A percentile compares a stretch with the other conserved stretches of the same genome.
Evolutionary conservation across 73 alveolate species (phyloP).

Genomic region (Paramecium caudatum): DNA sequence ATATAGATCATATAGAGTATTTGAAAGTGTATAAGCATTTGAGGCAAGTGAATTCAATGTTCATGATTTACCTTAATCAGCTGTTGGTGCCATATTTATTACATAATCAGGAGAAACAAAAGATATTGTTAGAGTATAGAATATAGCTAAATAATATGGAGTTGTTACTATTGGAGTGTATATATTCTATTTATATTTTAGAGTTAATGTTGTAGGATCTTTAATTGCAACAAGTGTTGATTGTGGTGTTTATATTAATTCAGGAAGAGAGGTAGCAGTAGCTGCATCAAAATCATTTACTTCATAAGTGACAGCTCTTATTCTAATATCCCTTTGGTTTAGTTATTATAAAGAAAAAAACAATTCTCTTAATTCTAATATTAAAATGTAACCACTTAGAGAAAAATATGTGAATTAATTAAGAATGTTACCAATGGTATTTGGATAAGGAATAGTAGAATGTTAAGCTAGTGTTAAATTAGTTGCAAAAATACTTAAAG

Average conservation of each 20-base stretch:
- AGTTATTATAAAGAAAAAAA: slow-evolving; percentile 71
- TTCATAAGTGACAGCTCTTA: slow-evolving; percentile 73
- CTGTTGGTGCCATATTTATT: slow-evolving; percentile 86
- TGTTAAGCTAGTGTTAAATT: slow-evolving; percentile 71
- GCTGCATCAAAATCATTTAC: slow-evolving; percentile 93
- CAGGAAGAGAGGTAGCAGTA: slow-evolving; percentile 95
- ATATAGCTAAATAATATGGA: slow-evolving; percentile 74
- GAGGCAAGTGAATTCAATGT: slow-evolving; percentile 82
- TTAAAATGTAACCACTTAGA: not conserved
- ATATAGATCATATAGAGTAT: slow-evolving; percentile 73
- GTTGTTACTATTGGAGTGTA: slow-evolving; percentile 82
- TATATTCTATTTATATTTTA: not conserved
- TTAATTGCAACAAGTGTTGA: slow-evolving; percentile 86
- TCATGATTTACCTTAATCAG: slow-evolving; percentile 73
- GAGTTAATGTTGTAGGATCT: slow-evolving; percentile 88
- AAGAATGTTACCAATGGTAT: slow-evolving; percentile 74
- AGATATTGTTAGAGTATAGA: slow-evolving; percentile 84
- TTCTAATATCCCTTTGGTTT: slow-evolving; percentile 77
- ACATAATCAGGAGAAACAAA: slow-evolving; percentile 93
- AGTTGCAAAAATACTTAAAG: slow-evolving; percentile 77
- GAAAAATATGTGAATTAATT: slow-evolving; percentile 49
- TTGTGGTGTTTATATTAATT: slow-evolving; percentile 93
- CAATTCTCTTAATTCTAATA: slow-evolving; percentile 4
- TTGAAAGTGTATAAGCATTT: slow-evolving; percentile 82
- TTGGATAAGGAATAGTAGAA: slow-evolving; percentile 74